phyloP scores from a whole-genome alignment of 441 rosid species.

The Syzygium syzygioides region DNA sequence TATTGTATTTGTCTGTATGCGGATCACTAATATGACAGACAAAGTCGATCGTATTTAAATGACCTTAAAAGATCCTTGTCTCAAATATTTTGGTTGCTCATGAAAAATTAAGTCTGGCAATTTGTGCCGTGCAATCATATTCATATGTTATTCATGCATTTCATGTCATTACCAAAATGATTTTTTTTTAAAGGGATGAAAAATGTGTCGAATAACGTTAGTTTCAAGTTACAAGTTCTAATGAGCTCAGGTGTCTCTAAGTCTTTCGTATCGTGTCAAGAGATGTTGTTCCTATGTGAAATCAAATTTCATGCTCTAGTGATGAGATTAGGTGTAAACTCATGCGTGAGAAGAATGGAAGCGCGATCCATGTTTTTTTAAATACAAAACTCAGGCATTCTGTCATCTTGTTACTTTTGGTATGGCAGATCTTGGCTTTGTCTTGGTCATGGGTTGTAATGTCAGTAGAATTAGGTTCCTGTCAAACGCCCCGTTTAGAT shows the following conservation, averaged over 20 bases:
- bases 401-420: not conserved
- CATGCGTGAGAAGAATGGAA: not conserved
- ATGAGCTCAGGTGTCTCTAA: not conserved
- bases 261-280: not conserved
- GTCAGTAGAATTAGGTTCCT: not conserved
- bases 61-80: not conserved
- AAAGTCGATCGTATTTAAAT: not conserved
- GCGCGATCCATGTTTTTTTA: not conserved
- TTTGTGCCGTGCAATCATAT: not conserved
- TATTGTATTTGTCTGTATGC: not conserved
- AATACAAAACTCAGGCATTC: not conserved
- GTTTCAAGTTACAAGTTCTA: not conserved
- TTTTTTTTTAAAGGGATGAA: not conserved
- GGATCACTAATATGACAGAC: not conserved
- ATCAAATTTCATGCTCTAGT: not conserved
- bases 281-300: not conserved
- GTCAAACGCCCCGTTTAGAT: not conserved
- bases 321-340: not conserved
- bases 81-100: not conserved
- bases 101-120: not conserved
- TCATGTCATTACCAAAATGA: not conserved
- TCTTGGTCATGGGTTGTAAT: not conserved
- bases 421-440: not conserved
- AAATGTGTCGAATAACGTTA: not conserved
- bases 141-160: not conserved